These are phyloP conservation scores for Ascocoryne sarcoides DNA, from an alignment of 2,329 filamentous ascomycete species.

Conservation along the genomic window DNA sequence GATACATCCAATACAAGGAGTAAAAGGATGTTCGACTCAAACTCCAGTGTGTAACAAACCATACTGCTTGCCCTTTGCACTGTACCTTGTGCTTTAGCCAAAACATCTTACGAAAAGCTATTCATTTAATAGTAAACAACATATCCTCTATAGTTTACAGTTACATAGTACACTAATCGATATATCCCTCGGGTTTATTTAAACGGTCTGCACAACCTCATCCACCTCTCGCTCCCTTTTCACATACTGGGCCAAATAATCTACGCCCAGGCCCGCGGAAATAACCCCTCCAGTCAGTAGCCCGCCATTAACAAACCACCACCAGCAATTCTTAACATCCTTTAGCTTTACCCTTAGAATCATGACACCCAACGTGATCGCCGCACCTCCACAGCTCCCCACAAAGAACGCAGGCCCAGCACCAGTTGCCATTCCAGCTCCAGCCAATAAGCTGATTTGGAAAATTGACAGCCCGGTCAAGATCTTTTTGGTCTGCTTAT, in stretches of 20 bases:
- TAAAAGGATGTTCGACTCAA: too few species aligned
- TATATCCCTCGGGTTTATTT: too few species aligned
- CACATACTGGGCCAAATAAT: conserved; percentile 48
- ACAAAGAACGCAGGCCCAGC: conserved; percentile 61
- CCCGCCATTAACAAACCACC: conserved; percentile 67
- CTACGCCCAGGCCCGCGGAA: conserved; percentile 46
- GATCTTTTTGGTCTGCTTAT: conserved; percentile 67
- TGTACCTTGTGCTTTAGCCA: too few species aligned
- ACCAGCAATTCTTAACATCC: conserved; percentile 61
- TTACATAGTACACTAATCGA: too few species aligned
- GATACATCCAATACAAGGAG: too few species aligned
- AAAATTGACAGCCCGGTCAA: conserved; percentile 59
- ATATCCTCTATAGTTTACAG: too few species aligned
- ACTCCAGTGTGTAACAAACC: too few species aligned
- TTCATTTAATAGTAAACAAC: too few species aligned
- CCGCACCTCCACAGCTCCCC: conserved; percentile 57
- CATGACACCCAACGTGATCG: conserved; percentile 54
- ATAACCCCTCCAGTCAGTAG: conserved; percentile 59
- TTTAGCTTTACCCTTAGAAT: conserved; percentile 59
- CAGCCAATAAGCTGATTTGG: conserved; percentile 62
- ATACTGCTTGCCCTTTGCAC: too few species aligned
- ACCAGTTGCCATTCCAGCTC: conserved; percentile 59
- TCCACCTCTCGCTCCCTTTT: too few species aligned
- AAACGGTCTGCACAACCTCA: too few species aligned
- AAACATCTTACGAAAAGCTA: too few species aligned